Percentiles rank a stretch among this genome's conserved stretches.
These are phyloP conservation scores for Chrysosporium keratinophilum DNA, from an alignment of 2,329 filamentous ascomycete species.

Conservation along the genomic window DNA sequence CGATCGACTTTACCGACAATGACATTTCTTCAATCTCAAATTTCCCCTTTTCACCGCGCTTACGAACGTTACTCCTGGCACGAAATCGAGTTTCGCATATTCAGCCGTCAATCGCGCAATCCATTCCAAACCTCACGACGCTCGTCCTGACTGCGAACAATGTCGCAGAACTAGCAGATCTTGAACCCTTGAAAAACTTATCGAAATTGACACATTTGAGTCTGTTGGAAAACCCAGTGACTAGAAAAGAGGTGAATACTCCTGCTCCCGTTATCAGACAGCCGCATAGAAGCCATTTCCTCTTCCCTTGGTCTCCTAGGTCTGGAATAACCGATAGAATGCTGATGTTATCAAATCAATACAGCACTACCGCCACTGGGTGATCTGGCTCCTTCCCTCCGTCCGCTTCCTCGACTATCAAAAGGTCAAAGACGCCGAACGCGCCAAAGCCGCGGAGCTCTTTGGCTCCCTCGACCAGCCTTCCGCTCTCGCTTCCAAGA, in stretches of 20 bases:
- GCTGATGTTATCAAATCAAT: neutral
- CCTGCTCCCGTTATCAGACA: neutral
- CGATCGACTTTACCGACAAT: conserved; percentile 97
- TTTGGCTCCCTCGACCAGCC: conserved; percentile 67
- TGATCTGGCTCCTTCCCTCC: conserved; percentile 73
- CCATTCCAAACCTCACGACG: conserved; percentile 70
- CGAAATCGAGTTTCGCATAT: conserved; percentile 80
- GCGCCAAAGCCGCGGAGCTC: conserved; percentile 62
- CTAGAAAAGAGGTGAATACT: conserved; percentile 71
- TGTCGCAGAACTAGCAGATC: conserved; percentile 70
- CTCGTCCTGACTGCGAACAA: conserved; percentile 77
- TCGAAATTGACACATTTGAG: conserved; percentile 65
- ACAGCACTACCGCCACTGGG: conserved; percentile 84
- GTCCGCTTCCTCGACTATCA: conserved; percentile 87
- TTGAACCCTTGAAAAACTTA: conserved; percentile 67
- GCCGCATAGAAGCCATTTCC: too few relatives aligned
- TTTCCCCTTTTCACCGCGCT: conserved; percentile 80
- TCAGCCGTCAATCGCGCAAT: conserved; percentile 61
- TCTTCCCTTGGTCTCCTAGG: neutral
- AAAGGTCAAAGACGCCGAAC: conserved; percentile 82
- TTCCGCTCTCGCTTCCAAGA: conserved; percentile 69
- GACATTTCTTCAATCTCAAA: conserved; percentile 83
- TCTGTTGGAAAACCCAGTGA: conserved; percentile 77
- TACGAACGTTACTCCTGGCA: conserved; percentile 78
- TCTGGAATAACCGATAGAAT: too few relatives aligned